Evolutionary conservation across 2,329 filamentous ascomycete genomes (phyloP), one percentile per base, ranked within the genome.

Genomic region (Calonectria naviculata): DNA sequence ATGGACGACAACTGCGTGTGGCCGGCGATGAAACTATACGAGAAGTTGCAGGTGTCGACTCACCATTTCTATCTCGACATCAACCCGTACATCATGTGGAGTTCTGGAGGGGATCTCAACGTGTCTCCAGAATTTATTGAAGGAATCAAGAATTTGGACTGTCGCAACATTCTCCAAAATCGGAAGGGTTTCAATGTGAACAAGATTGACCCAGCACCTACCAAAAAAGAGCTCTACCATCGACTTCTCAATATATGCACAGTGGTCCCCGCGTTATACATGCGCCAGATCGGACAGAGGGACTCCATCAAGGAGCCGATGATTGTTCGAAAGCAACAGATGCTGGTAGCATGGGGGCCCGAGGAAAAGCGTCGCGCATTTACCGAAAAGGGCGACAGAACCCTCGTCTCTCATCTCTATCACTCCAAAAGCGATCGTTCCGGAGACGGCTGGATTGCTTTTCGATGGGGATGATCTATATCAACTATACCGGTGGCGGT

Each of bases 261-360:
- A 0, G 73, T 83, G 5, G 72, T 72, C 1, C 84, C 84, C 3
- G 81, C 81, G 13, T 75, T 85, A 17, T 81, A 80, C 70, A 81
- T 84, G 76, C 79, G 80, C 12, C 79, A 82, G 66, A 78, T 83
- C 15, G 82, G 83, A 12, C 81, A 78, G 67, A 78, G 78, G 12
- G 78, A 83, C 67, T 72, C 76, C 4, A 79, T 84, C 67, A 80
- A 80, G 68, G 80, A 81, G 60, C 80, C 82, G 0, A 75, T 71
- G 10, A 68, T 83, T 10, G 77, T 85, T n/a, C 78, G 80, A 29
- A 82, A 80, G 71, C 84, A 85, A 72, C 80, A 81, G 66, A 77
- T 84, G 70, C 73, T 85, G 19, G 82, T 85, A 17, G 84, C 82
- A 5, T 85, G 82, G 82, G 81, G 82, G 0, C n/a, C 75, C 3